Base-by-base conservation (phyloP, 108 stramenopile genomes). In the Stephanodiscus triporus region DNA sequence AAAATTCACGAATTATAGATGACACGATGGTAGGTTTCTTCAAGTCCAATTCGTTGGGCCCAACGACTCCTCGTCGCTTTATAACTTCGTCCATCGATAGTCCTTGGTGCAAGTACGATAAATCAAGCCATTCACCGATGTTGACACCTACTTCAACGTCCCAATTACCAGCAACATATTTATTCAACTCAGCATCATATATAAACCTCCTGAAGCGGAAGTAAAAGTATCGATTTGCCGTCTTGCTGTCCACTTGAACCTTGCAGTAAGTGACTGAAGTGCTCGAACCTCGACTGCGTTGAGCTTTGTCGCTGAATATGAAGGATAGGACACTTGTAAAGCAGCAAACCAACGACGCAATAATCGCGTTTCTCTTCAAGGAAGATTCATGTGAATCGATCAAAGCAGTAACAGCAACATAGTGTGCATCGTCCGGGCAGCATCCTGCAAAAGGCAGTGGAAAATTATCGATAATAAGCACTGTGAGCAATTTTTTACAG, bases 391-490 rank as follows among this genome's bases (percentile, higher is more conserved):
- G n/a, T n/a, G 11, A 49, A 29, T 66, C 23, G 8, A 49, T 48
- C 22, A 77, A 79, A 51, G 80, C 73, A 4, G 66, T 64, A 8
- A 90, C 82, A 20, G 87, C 87, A 23, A 90, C 76, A 54, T 82
- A 78, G 6, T 78, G 63, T 22, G 89, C 89, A 26, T 66, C 61
- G 9, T 53, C 45, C 42, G 82, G 75, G n/a, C 59, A 48, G 48
- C 86, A 90, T n/a, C 81, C 56, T 57, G 27, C 56, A 13, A 27
- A 27, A 29, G n/a, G n/a, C 14, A 26, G 51, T 34, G 11, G 7
- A 54, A 24, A 54, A n/a, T n/a, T n/a, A n/a, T n/a, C n/a, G n/a
- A 1, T 0, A 64, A 13, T 42, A 42, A 9, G 10, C 40, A 38
- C 42, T 43, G 24, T 8, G 9, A 5, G 8, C 14, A 23, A 9